Base-by-base conservation (phyloP, 1,139 yeast species). In the Insectozyma bohioensis region DNA sequence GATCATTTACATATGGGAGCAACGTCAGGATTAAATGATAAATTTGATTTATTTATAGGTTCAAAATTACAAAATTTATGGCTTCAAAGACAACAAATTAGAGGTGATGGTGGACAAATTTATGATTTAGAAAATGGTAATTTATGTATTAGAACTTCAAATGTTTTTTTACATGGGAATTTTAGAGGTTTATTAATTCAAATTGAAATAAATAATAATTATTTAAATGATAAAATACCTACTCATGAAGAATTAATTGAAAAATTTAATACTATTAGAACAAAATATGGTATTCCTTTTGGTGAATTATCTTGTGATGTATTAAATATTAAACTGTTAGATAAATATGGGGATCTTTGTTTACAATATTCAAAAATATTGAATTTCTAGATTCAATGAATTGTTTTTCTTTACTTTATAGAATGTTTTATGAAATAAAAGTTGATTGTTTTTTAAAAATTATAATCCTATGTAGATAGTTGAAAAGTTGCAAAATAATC, bases 101-200 rank as follows among this genome's bases (percentile, higher is more conserved):
- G 77, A 43, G 95, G 94, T 2, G 92, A 84, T 41, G 92, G 92
- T 4, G 86, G 86, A 1, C 74, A 74, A 34, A 73, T 77, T 2
- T 84, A 81, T 48, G 66, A 69, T 40, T 47, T 76, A 12, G 75
- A 69, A 37, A 72, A 71, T 41, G 72, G 72, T 3, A 65, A 67
- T 32, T 51, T 70, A 40, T 53, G 54, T 7, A 66, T 71, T n/a
- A 61, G 86, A 33, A 75, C 88, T 0, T 80, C 85, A 18, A 86
- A 85, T 47, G 77, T 85, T 33, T 78, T 80, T 36, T 61, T 85
- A 11, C 92, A 84, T 52, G 95, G 95, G 2, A 71, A 67, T 19
- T 85, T 83, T 58, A 75, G 82, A 40, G 90, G 90, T 0, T 66
- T 85, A 26, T 51, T 85, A 31, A 70, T 85, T 20, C 84, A 82